Conservation (phyloP, 768 basidiomycete species). For the Mycena leptocephala region DNA sequence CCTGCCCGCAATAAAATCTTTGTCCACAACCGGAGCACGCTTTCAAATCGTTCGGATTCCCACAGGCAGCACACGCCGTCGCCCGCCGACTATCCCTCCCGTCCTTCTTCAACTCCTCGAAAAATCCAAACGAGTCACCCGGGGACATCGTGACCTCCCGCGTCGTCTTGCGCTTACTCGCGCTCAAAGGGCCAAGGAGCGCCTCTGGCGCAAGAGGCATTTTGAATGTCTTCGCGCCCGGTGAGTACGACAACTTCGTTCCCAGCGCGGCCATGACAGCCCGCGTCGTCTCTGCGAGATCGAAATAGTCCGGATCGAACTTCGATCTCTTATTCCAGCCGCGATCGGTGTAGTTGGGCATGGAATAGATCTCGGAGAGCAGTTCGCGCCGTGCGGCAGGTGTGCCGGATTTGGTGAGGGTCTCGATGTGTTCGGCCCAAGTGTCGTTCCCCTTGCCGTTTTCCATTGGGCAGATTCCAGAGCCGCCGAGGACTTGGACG, state of each 20-base stretch:
- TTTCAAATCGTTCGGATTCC: constrained; percentile 41
- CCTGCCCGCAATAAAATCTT: constrained; percentile 36
- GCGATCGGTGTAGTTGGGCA: constrained; percentile 41
- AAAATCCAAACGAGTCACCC: constrained; percentile 36
- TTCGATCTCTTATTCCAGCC: constrained; percentile 29
- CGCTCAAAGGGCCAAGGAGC: constrained; percentile 1
- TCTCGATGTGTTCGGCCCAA: constrained; percentile 37
- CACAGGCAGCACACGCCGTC: constrained; percentile 43
- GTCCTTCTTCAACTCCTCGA: constrained; percentile 40
- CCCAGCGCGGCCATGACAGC: constrained; percentile 39
- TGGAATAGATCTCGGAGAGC: constrained; percentile 37
- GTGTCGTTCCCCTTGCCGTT: constrained; percentile 36
- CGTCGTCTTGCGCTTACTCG: constrained; percentile 32
- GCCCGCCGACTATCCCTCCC: constrained; percentile 38
- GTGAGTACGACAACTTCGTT: constrained; percentile 37
- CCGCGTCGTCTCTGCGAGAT: constrained; percentile 34
- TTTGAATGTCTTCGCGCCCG: constrained; percentile 40
- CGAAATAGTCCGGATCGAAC: constrained; percentile 41
- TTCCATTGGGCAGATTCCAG: constrained; percentile 46
- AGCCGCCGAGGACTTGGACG: constrained; percentile 42
- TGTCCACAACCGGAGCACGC: constrained; percentile 28
- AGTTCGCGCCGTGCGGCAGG: constrained; percentile 36
- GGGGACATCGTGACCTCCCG: constrained; percentile 26
- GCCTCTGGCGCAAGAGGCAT: constrained; percentile 36
- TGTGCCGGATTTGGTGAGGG: constrained; percentile 26